Base-by-base conservation (phyloP, 1,284 basidiomycete species). In the Puccinia brachypodii region DNA sequence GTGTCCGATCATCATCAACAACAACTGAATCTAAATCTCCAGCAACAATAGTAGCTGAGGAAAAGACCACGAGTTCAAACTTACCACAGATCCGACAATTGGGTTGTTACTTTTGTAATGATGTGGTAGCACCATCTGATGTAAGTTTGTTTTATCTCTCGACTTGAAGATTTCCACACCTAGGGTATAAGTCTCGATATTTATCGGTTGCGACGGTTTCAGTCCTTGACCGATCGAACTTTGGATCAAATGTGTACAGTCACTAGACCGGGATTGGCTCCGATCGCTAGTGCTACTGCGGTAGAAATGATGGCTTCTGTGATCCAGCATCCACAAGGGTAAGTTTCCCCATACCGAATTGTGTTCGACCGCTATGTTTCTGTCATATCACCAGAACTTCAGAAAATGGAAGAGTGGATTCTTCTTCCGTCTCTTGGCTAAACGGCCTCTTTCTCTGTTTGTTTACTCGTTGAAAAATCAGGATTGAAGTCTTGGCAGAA, bases 211-310 rank as follows among this genome's bases (percentile, higher is more conserved):
- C 58, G 38, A 0, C 3, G 13, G 0, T 19, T 4, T 1, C 82
- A 97, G 95, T 96, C 94, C 0, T 88, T 98, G 71, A 93, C 94
- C 0, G 96, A 99, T 85, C 90, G 96, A 47, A 98, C 96, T 0
- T 89, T 99, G 36, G 97, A 99, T 86, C 96, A 99, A 86, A 98
- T 98, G 96, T 99, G 97, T 86, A 99, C 97, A 0, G 97, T 99
- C 16, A 98, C 96, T 0, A 89, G 97, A n/a, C 96, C 97, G 0
- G 96, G 96, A 0, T 89, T 98, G 0, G 97, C 96, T 0, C 91
- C 94, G 0, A 95, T 98, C 60, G 96, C 96, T 0, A 91, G 93
- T 0, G 92, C 95, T 0, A 93, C 92, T 0, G 95, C 95, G 0
- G 96, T 98, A 0, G 97, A 99, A 85, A 88, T 99, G 8, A 90